Evolutionary conservation across 1,284 basidiomycete genomes (phyloP).

Genomic region (Crucibulum parvulum): DNA sequence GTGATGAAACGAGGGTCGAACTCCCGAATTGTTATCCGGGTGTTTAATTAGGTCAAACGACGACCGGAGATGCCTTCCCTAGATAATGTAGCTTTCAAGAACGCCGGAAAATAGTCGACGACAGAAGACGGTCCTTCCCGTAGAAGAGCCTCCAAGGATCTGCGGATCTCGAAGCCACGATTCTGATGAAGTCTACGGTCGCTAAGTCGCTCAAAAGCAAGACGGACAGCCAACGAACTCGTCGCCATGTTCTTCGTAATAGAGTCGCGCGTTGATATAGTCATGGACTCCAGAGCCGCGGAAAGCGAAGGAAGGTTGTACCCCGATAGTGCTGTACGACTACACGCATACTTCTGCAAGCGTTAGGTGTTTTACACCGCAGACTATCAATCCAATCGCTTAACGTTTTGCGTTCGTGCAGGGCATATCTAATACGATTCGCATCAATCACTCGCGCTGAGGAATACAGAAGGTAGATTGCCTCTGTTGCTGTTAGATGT

Average conservation of each 20-base stretch:
- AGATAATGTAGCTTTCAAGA: constrained; percentile 34
- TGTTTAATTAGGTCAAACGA: constrained; percentile 50
- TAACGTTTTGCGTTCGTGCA: too few relatives aligned
- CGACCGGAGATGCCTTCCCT: constrained; percentile 31
- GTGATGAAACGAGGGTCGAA: constrained; percentile 32
- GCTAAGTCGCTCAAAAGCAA: constrained; percentile 40
- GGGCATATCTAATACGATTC: too few relatives aligned
- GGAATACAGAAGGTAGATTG: too few relatives aligned
- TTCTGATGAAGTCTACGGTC: constrained; percentile 42
- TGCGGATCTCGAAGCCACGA: constrained; percentile 45
- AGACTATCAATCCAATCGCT: too few relatives aligned
- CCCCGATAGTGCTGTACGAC: too few relatives aligned
- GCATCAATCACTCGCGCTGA: too few relatives aligned
- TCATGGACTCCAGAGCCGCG: too few relatives aligned
- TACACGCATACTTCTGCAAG: too few relatives aligned
- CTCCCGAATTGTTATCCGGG: constrained; percentile 36
- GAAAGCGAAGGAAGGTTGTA: too few relatives aligned
- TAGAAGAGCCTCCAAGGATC: constrained; percentile 29
- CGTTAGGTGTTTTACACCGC: too few relatives aligned
- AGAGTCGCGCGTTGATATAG: background rate
- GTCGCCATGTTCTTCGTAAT: constrained; percentile 17
- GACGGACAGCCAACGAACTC: constrained; percentile 32
- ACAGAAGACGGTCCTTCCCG: constrained; percentile 22
- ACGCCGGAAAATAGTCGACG: constrained; percentile 31
- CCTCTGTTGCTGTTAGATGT: background rate